Percentiles rank a stretch among this genome's conserved stretches.
phyloP scores from a whole-genome alignment of 2,329 filamentous ascomycete genomes.

The Aureobasidium sp. region DNA sequence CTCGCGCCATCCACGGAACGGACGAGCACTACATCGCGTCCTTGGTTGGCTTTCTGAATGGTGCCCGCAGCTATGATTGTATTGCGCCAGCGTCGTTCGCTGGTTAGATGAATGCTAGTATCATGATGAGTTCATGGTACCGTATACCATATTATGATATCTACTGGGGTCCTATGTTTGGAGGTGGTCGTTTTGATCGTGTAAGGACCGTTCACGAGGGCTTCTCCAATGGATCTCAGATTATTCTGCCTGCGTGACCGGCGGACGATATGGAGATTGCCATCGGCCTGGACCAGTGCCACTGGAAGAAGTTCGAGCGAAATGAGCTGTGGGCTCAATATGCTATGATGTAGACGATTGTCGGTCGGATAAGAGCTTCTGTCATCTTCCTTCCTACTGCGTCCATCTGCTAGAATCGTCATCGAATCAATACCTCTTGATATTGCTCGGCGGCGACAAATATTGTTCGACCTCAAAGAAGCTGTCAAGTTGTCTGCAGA shows the following conservation, averaged over 20 bases:
- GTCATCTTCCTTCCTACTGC: not conserved
- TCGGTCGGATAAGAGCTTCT: not conserved
- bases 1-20: not conserved
- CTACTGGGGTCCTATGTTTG: not conserved
- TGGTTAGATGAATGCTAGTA: not conserved
- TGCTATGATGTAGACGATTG: not conserved
- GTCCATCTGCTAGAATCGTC: not conserved
- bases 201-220: not conserved
- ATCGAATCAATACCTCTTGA: not conserved
- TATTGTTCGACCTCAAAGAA: not conserved
- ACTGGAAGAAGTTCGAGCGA: not conserved
- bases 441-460: not conserved
- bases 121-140: too few relatives aligned
- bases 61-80: not conserved
- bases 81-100: not conserved
- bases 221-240: not conserved
- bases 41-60: not conserved
- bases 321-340: not conserved
- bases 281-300: not conserved
- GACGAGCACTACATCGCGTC: not conserved
- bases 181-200: not conserved
- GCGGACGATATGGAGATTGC: not conserved
- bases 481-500: not conserved
- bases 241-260: not conserved
- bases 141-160: not conserved